phyloP scores from a whole-genome alignment of 768 basidiomycete species.

The Trametes sanguinea region DNA sequence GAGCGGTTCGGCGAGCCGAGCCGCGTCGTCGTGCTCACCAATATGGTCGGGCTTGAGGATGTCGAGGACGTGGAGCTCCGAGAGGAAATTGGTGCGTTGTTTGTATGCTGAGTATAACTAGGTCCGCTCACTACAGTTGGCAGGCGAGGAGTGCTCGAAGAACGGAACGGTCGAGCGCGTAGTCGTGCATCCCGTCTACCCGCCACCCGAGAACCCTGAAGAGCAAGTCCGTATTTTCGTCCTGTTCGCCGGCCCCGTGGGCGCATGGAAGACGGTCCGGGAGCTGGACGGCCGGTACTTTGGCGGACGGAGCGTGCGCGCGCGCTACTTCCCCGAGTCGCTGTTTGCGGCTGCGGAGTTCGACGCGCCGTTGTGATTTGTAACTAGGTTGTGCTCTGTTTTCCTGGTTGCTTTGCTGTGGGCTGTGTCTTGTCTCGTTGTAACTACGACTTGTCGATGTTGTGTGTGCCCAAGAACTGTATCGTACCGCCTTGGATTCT shows the following conservation, averaged over 20 bases:
- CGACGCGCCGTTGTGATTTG: slow-evolving; percentile 42
- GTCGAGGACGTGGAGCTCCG: slow-evolving; percentile 81
- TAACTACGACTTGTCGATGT: neutral
- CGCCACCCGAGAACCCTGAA: slow-evolving; percentile 62
- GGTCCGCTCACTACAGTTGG: slow-evolving; percentile 2
- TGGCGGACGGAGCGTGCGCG: slow-evolving; percentile 80
- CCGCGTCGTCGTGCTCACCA: slow-evolving; percentile 85
- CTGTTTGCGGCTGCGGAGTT: slow-evolving; percentile 53
- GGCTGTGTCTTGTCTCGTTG: neutral
- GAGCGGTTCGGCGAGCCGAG: slow-evolving; percentile 88
- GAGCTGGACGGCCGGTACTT: slow-evolving; percentile 94
- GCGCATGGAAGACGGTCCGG: slow-evolving; percentile 94
- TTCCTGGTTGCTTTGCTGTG: neutral
- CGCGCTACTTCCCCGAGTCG: slow-evolving; percentile 76
- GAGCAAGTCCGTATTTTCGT: slow-evolving; percentile 93
- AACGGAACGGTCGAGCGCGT: slow-evolving; percentile 93
- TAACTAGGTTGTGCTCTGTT: neutral
- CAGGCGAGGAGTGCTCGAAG: slow-evolving; percentile 90
- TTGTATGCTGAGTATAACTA: neutral
- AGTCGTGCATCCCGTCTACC: slow-evolving; percentile 75
- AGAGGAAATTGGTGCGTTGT: slow-evolving; percentile 78
- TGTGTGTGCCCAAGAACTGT: too few relatives aligned
- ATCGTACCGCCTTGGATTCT: too few relatives aligned
- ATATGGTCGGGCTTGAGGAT: slow-evolving; percentile 86
- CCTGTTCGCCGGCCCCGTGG: slow-evolving; percentile 85